These are phyloP conservation scores for Fusarium liriodendri DNA, from an alignment of 2,329 filamentous ascomycete species.

Conservation along the genomic window DNA sequence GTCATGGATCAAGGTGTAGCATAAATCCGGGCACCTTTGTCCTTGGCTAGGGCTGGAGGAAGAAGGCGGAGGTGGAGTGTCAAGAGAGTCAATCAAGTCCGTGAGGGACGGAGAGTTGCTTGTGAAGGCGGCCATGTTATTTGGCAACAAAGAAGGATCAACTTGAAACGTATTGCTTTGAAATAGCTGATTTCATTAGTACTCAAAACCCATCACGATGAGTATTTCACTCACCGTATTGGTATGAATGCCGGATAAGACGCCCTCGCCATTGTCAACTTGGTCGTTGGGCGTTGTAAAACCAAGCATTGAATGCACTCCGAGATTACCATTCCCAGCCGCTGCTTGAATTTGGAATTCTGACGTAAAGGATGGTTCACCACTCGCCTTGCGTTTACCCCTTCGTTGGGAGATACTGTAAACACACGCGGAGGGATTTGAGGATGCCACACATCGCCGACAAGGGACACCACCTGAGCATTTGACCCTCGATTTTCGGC, in stretches of 20 bases:
- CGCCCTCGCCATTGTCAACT: neutral
- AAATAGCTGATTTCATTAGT: neutral
- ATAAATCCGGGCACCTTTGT: neutral
- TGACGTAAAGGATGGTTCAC: neutral
- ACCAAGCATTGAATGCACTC: neutral
- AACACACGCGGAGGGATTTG: neutral
- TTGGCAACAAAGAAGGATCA: neutral
- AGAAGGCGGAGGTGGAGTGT: neutral
- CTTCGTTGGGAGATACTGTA: slow-evolving; percentile 11
- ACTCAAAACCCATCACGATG: neutral
- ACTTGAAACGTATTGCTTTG: neutral
- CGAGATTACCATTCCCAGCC: neutral
- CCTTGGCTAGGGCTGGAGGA: neutral
- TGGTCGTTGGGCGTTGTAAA: fast-evolving
- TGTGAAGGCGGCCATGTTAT: neutral
- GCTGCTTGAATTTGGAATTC: fast-evolving
- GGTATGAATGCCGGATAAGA: neutral
- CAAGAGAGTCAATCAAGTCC: neutral
- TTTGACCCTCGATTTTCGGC: slow-evolving; percentile 14
- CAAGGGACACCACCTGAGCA: slow-evolving; percentile 11
- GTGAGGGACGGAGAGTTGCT: slow-evolving; percentile 6
- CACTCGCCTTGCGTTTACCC: slow-evolving; percentile 6
- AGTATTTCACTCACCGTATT: neutral
- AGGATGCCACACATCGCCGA: neutral
- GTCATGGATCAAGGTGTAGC: slow-evolving; percentile 11